A percentile compares a stretch with the other conserved stretches of the same genome.
phyloP scores from a whole-genome alignment of 306 rosid genomes.

The Hylodesmum podocarpum region DNA sequence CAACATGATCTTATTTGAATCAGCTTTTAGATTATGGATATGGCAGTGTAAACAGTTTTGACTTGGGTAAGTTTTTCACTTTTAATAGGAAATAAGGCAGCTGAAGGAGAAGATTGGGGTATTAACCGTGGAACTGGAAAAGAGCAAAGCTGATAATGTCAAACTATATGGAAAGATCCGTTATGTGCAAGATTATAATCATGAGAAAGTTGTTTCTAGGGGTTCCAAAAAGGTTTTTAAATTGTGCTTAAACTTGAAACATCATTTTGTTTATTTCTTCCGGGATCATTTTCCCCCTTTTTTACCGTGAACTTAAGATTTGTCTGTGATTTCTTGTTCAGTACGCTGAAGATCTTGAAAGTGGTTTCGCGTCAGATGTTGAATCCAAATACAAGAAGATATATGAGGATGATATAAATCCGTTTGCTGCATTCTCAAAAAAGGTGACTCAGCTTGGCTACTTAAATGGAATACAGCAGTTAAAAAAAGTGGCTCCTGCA shows the following conservation, averaged over 20 bases:
- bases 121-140: constrained; percentile 82
- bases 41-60: constrained; percentile 9
- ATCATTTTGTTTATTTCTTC: neutral
- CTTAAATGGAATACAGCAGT: constrained; percentile 19
- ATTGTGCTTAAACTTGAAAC: constrained; percentile 17
- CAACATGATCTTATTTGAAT: neutral
- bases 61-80: constrained; percentile 26
- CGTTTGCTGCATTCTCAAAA: constrained; percentile 98
- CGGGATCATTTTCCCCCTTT: neutral
- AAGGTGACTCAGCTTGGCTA: constrained; percentile 52
- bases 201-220: constrained; percentile 90
- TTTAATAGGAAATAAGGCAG: constrained; percentile 77
- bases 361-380: constrained; percentile 92
- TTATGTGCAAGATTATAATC: constrained; percentile 93
- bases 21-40: constrained; percentile 25
- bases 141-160: constrained; percentile 91
- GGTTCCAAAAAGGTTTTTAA: constrained; percentile 85
- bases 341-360: constrained; percentile 95
- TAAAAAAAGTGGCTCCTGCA: neutral
- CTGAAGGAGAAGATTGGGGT: constrained; percentile 90
- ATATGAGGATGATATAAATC: constrained; percentile 97
- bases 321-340: constrained; percentile 41
- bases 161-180: constrained; percentile 97
- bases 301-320: neutral
- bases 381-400: constrained; percentile 98